Evolutionary conservation across 2,329 filamentous ascomycete species (phyloP), one percentile per base, ranked within the genome.

Genomic region (Ceratocystiopsis minuta): DNA sequence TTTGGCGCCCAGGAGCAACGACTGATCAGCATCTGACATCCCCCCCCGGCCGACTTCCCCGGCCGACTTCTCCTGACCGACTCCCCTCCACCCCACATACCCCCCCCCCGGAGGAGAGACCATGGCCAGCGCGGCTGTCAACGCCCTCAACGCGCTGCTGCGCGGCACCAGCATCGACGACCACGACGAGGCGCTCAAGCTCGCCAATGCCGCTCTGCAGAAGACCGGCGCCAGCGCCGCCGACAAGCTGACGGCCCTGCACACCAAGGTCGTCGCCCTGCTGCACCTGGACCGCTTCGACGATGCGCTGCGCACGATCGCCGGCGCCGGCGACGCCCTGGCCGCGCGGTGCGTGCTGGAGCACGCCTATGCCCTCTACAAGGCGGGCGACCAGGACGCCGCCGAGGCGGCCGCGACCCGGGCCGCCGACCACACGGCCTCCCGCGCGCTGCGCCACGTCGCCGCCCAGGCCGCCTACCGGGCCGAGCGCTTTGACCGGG

Each of bases 281-380:
- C 66, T 90, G 42, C 85, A 86, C 56, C 72, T 90, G 51, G 84
- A 90, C 59, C 79, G 82, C 45, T 90, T 80, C 57, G 73, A 81
- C 44, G 83, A 90, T 57, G 81, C 80, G 37, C 63, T 85, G 38
- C 73, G 74, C 45, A 69, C 74, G 43, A 69, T 88, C 45, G 70
- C 76, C 45, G 72, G 76, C 33, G 75, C 67, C 16, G 75, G 75
- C 39, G 64, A 70, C 44, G 64, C 62, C 48, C 60, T 87, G 44
- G 72, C 77, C 54, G 62, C 70, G 34, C 60, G 61, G 44, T 82
- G 78, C 49, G 54, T 61, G 15, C 65, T 87, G 36, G 83, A 87
- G 57, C 78, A 78, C 55, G 73, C 80, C 2, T 92, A 92, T 62
- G 78, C 80, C n/a, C 67, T 87, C 16, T 92, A 90, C 62, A 90